Evolutionary conservation across 1,284 basidiomycete species (phyloP).

Genomic region (Golubevia sp.): DNA sequence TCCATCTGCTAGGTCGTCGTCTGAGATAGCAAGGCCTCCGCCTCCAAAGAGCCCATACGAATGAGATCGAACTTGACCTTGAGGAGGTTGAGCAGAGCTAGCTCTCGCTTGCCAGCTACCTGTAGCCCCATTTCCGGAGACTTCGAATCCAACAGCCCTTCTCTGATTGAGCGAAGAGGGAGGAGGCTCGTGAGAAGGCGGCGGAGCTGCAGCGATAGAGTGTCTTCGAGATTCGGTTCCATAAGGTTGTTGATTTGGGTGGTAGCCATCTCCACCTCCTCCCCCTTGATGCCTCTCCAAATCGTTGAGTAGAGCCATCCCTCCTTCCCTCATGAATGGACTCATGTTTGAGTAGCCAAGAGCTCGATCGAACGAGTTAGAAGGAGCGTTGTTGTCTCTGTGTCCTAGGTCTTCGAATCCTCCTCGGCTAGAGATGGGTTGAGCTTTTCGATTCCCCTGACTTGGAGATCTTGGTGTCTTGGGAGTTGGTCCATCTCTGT

Average conservation of each 20-base stretch:
- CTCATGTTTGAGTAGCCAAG: background rate
- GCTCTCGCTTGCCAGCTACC: background rate
- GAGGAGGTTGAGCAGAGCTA: background rate
- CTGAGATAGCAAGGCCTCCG: slow-evolving; percentile 31
- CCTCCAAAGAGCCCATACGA: slow-evolving; percentile 25
- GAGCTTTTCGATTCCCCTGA: background rate
- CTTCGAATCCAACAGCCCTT: slow-evolving; percentile 39
- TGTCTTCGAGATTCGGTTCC: slow-evolving; percentile 40
- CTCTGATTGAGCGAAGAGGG: slow-evolving; percentile 3
- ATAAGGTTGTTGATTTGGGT: slow-evolving; percentile 4
- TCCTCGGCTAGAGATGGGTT: background rate
- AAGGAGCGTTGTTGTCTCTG: background rate
- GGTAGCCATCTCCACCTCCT: background rate
- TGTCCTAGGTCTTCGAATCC: background rate
- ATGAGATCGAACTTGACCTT: slow-evolving; percentile 11
- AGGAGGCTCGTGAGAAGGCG: background rate
- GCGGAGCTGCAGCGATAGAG: slow-evolving; percentile 22
- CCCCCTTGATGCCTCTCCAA: background rate
- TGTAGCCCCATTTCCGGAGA: background rate
- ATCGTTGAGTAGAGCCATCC: slow-evolving; percentile 8
- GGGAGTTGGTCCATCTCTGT: slow-evolving; percentile 2
- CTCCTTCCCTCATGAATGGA: slow-evolving; percentile 8
- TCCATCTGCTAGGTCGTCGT: slow-evolving; percentile 38
- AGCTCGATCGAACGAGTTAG: background rate
- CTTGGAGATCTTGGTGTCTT: slow-evolving; percentile 5